Base-by-base conservation (phyloP, 2,329 filamentous ascomycete species). In the Balansia obtecta region DNA sequence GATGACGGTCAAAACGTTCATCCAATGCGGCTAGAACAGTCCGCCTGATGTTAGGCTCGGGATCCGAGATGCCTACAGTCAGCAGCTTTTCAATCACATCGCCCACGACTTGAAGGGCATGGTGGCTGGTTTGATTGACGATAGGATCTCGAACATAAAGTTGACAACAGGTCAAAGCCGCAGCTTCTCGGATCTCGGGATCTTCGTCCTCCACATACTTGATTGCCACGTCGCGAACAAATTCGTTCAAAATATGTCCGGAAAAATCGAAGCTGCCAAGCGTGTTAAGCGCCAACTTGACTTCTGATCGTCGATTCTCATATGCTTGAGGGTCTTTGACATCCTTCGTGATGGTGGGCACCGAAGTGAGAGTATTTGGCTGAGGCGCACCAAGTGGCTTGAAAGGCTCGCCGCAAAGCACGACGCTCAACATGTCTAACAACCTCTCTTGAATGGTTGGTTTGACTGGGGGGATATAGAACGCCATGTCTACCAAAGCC, bases 181-280 rank as follows among this genome's bases (percentile, higher is more conserved):
- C 91, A 15, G 93, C 93, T 67, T 95, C 91, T 53, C 93, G 82
- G 47, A 95, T 96, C 56, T 94, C 87, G 0, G 88, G 78, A 59
- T 95, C 94, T 58, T 97, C 91, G 55, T 95, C 93, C 58, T 98
- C 91, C 41, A 98, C 91, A 60, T 96, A 99, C 65, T 91, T 93
- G 62, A 98, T 94, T 4, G 94, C 93, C 46, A 98, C 93, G 63
- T 99, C 93, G 22, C 93, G 86, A 30, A 98, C 93, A 58, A 99
- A 99, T 64, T 99, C 94, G 60, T 99, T 99, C 15, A 99, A 72
- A 15, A 96, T 86, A 61, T 97, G 89, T 2, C 88, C 84, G 54
- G 77, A 84, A 62, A 98, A 98, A 65, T 98, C 93, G 61, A 98
- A 98, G 63, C 89, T 96, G n/a, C 93, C 94, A 0, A 98, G 74